A percentile compares a stretch with the other conserved stretches of the same genome.
Conservation (phyloP, 176 grass and related monocot species). For the Carex parvula region DNA sequence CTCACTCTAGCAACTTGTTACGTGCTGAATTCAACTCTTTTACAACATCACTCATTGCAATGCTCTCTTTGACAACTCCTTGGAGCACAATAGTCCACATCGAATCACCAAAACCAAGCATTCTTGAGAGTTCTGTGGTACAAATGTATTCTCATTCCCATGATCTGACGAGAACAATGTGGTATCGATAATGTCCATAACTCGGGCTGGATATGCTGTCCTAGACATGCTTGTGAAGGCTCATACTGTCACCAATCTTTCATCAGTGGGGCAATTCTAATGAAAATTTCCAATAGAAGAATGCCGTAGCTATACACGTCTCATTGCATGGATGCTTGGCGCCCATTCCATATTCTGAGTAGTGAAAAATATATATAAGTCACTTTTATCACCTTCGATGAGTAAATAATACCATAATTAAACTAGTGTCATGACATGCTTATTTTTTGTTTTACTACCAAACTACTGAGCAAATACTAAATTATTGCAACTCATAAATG, state of each 20-base stretch:
- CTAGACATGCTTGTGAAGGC: slow-evolving; percentile 18
- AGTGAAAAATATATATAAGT: background rate
- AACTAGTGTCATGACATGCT: too few species aligned
- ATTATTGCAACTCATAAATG: too few species aligned
- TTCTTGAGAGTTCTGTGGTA: background rate
- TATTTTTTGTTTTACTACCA: too few species aligned
- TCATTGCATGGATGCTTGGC: slow-evolving; percentile 17
- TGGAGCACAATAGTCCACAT: slow-evolving; percentile 17
- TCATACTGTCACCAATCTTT: slow-evolving; percentile 30
- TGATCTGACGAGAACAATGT: background rate
- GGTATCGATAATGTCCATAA: slow-evolving; percentile 1
- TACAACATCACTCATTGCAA: background rate
- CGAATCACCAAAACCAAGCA: slow-evolving; percentile 25
- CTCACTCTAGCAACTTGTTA: background rate
- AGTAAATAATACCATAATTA: too few species aligned
- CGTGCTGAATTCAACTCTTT: slow-evolving; percentile 5
- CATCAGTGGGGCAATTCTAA: slow-evolving; percentile 35
- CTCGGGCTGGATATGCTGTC: background rate
- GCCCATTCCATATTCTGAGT: slow-evolving; percentile 13
- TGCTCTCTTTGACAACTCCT: slow-evolving; percentile 2
- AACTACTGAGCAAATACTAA: too few species aligned
- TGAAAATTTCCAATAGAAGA: slow-evolving; percentile 56
- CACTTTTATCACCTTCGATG: too few species aligned
- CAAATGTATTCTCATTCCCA: background rate
- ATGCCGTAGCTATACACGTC: too few species aligned